A percentile compares a stretch with the other conserved stretches of the same genome.
phyloP scores from a whole-genome alignment of 2,329 filamentous ascomycete species.

The Colletotrichum simmondsii region DNA sequence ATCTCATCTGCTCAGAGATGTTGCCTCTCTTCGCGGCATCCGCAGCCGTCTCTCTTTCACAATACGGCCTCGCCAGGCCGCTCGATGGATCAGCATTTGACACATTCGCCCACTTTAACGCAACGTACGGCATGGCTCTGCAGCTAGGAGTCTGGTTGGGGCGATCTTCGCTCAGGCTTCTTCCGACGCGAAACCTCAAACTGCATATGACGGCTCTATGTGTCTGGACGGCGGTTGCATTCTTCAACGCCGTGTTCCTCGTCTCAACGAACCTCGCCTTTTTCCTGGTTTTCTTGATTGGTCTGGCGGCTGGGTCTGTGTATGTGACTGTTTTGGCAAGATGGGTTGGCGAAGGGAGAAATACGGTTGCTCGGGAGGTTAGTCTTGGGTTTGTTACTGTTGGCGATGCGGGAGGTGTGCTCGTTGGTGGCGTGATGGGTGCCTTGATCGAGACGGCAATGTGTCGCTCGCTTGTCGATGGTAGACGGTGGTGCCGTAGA shows the following conservation, averaged over 20 bases:
- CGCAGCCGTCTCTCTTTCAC: slow-evolving; percentile 38
- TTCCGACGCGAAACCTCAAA: slow-evolving; percentile 31
- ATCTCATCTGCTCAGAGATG: slow-evolving; percentile 40
- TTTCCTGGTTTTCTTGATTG: slow-evolving; percentile 40
- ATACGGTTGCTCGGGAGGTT: slow-evolving; percentile 40
- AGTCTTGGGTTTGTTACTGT: slow-evolving; percentile 41
- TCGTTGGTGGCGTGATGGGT: slow-evolving; percentile 41
- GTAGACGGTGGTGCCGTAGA: slow-evolving; percentile 18
- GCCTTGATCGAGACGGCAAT: slow-evolving; percentile 38
- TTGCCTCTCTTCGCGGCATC: slow-evolving; percentile 41
- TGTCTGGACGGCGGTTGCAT: slow-evolving; percentile 18
- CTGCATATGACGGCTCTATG: slow-evolving; percentile 27
- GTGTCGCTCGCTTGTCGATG: slow-evolving; percentile 10
- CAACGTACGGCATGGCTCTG: slow-evolving; percentile 42
- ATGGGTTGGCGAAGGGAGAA: slow-evolving; percentile 36
- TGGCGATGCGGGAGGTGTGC: slow-evolving; percentile 42
- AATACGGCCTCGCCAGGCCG: slow-evolving; percentile 43
- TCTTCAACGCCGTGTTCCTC: slow-evolving; percentile 39
- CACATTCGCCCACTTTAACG: slow-evolving; percentile 42
- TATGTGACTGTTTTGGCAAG: slow-evolving; percentile 41
- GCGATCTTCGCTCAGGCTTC: slow-evolving; percentile 37
- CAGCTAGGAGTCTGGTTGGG: slow-evolving; percentile 43
- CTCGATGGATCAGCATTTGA: slow-evolving; percentile 39
- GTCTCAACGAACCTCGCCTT: slow-evolving; percentile 39
- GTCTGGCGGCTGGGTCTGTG: slow-evolving; percentile 42